phyloP scores from a whole-genome alignment of 1,284 basidiomycete species.

The Sporisorium sorghi region DNA sequence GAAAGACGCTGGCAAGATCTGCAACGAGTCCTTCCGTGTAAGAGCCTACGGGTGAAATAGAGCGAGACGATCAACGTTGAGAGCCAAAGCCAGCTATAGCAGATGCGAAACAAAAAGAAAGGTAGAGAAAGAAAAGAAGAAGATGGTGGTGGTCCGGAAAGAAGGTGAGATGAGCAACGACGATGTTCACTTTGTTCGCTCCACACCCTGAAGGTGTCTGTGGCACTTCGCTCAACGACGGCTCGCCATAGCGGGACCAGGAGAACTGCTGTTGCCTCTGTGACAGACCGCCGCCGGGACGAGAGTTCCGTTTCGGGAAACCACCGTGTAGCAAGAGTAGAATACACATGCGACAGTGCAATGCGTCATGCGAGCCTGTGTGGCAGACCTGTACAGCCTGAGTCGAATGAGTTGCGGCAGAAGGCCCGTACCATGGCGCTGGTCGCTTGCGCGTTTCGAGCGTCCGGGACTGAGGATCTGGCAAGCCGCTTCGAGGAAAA shows the following conservation, averaged over 20 bases:
- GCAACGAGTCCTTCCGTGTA: too few relatives aligned
- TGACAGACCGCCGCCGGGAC: not conserved
- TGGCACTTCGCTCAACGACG: constrained; percentile 10
- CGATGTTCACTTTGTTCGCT: constrained; percentile 1
- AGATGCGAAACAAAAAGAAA: constrained; percentile 8
- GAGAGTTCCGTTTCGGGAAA: constrained; percentile 16
- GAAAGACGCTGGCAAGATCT: not conserved
- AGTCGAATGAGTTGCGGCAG: not conserved
- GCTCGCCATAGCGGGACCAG: not conserved
- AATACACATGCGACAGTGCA: not conserved
- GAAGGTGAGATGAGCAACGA: constrained; percentile 1
- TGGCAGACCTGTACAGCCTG: not conserved
- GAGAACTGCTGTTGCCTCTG: not conserved
- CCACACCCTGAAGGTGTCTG: not conserved
- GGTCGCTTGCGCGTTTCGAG: not conserved
- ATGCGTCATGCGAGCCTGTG: constrained; percentile 19
- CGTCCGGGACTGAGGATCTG: not conserved
- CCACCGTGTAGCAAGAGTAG: not conserved
- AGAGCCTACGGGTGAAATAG: not conserved
- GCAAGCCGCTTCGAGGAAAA: not conserved
- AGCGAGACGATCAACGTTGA: not conserved
- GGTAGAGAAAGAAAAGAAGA: constrained; percentile 4
- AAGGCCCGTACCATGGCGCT: not conserved
- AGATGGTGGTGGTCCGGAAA: constrained; percentile 36
- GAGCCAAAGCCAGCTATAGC: constrained; percentile 23